Base-by-base conservation (phyloP, 805 yeast species). In the Saturnispora gosingensis region DNA sequence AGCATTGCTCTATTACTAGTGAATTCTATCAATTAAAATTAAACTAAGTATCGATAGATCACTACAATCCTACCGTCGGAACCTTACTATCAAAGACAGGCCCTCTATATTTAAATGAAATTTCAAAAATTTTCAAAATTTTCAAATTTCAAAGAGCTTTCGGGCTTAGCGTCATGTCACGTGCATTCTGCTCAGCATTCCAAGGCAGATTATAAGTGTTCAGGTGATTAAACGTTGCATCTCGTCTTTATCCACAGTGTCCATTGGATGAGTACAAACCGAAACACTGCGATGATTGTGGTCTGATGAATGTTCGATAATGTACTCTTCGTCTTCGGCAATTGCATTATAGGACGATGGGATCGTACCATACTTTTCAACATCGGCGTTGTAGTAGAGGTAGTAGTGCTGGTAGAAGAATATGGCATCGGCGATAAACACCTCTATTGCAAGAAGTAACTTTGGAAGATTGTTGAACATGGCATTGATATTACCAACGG, bases 401-500 rank as follows among this genome's bases (percentile, higher is more conserved):
- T 58, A 58, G 50, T 68, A 68, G 50, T 68, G 72, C 47, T 67
- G 71, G 4, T 58, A 11, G 42, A 68, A 58, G 52, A 67, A 67
- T 8, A 68, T 56, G 2, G 54, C n/a, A 43, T 66, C 67, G 1
- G 66, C 61, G 11, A 57, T 13, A 4, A 61, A 54, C n/a, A 66
- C 71, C 53, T 67, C 69, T 5, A 65, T 45, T 36, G 66, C 57
- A 11, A 68, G 53, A 30, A 65, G 55, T 6, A 67, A 54, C 34
- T 68, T 68, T 1, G 72, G 72, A 38, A 64, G 52, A 44, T 67
- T 68, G 45, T 62, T 59, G 46, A 63, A 56, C 38, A 67, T 59
- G 0, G 62, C 58, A 1, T 30, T 35, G 5, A 66, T 18, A 27
- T 65, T 61, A n/a, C 59, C 56, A 4, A 54, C 59, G 3, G 54